Evolutionary conservation across 2,329 filamentous ascomycete species (phyloP), one percentile per base, ranked within the genome.

Genomic region (Aplosporella prunicola): DNA sequence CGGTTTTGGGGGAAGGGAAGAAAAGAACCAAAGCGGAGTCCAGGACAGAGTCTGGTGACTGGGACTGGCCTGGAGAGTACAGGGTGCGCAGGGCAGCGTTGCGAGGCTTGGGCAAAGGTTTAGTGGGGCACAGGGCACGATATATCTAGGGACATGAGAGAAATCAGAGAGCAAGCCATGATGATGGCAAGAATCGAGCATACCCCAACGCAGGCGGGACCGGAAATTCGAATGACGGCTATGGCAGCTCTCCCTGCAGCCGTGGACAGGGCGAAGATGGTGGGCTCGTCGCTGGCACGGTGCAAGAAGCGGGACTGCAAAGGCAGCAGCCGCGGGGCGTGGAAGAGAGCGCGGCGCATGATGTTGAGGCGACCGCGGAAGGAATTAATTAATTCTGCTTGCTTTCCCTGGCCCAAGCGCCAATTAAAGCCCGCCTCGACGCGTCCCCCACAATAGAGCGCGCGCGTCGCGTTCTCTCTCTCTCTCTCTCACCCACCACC

Each of bases 181-280:
- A n/a, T 13, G n/a, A 13, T n/a, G 11, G 9, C 8, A 20, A 30
- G 20, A 16, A 13, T 31, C 5, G 24, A 13, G 43, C 62, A 50
- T 66, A 85, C 80, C 51, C 78, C 67, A 42, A 74, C 60, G 58
- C 82, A 89, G 29, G 78, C 76, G 18, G 82, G 72, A 0, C 91
- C 91, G 4, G 91, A 95, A 17, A 94, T 70, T 10, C 91, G 77
- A 35, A 96, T 78, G 23, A 96, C 79, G 2, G 89, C 89, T 55
- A 98, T 94, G 1, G 87, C 91, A 28, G 86, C 87, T 54, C 78
- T 78, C 1, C 89, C 91, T 9, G 81, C 68, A 0, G 85, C 86
- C 1, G 88, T 93, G 0, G 89, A 95, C 1, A 96, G 66, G 0
- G 91, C 91, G 58, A 93, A 96, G 36, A 98, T 93, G 1, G 89